Conservation (phyloP, 2,329 filamentous ascomycete species). For the Diaporthe destruens region DNA sequence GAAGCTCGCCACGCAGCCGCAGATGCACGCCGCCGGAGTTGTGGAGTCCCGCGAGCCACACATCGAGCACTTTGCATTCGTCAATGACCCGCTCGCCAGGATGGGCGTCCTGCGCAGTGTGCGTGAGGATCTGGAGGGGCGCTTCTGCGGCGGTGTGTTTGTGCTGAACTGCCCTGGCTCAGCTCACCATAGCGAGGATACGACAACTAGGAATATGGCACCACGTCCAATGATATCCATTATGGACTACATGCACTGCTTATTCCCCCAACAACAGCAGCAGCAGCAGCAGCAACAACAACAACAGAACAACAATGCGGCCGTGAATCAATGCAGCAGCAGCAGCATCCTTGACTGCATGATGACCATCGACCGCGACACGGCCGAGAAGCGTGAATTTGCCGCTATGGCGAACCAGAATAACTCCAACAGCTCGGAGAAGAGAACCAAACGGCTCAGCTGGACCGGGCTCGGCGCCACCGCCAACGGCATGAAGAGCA, state of each 20-base stretch:
- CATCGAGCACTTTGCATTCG: constrained; percentile 54
- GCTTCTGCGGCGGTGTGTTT: constrained; percentile 57
- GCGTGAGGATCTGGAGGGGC: constrained; percentile 51
- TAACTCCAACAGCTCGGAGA: constrained; percentile 37
- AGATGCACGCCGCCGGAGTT: constrained; percentile 42
- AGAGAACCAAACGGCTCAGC: constrained; percentile 52
- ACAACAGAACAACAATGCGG: constrained; percentile 20
- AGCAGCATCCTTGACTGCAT: constrained; percentile 50
- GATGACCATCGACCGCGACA: constrained; percentile 55
- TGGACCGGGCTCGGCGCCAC: constrained; percentile 57
- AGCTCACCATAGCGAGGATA: not conserved
- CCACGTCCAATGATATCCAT: constrained; percentile 45
- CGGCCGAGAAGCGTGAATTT: constrained; percentile 58
- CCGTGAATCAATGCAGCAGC: not conserved
- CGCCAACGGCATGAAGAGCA: constrained; percentile 47
- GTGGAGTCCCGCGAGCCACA: constrained; percentile 47
- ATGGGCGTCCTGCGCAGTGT: constrained; percentile 54
- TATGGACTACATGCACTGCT: constrained; percentile 53
- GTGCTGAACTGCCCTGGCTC: constrained; percentile 47
- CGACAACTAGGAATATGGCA: not conserved
- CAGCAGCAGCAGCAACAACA: constrained; percentile 36
- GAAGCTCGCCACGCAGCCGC: constrained; percentile 25
- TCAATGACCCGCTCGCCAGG: constrained; percentile 54
- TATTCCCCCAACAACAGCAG: constrained; percentile 51
- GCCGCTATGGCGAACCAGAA: constrained; percentile 54